Base-by-base conservation (phyloP, 305 asterid genomes). In the Fraxinus greggii region DNA sequence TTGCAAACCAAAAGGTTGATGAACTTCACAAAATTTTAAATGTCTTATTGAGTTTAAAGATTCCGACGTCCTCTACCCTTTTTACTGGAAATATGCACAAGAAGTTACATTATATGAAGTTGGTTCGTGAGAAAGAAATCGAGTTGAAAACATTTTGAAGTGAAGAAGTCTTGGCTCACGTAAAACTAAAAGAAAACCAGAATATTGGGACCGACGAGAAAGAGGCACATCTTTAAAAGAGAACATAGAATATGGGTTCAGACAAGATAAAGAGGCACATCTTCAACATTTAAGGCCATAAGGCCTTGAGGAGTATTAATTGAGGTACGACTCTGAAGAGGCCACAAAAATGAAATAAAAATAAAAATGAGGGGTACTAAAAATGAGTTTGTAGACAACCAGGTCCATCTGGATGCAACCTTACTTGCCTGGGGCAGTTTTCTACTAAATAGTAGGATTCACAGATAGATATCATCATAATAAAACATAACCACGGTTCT, bases 401-500 rank as follows among this genome's bases (percentile, higher is more conserved):
- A 67, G 76, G 36, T 32, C 59, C 54, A 21, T 65, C 32, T 29
- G 12, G 38, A 67, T 5, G 9, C 8, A 29, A 9, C 76, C 70
- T 35, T 13, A 76, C 77, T 63, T 54, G 19, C 9, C 61, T 32
- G 5, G 51, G 63, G 65, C 35, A 35, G 13, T 81, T 78, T 48
- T 63, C 59, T 7, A 21, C 13, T 32, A 76, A 32, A 24, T 19
- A 28, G 72, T 59, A 42, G 84, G 70, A 80, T 3, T 36, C 12
- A 21, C 4, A 56, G 26, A n/a, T 56, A 56, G 63, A 77, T 77
- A 26, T 36, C 36, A 19, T 80, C 70, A 21, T 45, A 54, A 73
- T 35, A 35, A 79, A 67, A 35, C 69, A 78, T 77, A 80, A 74
- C 65, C 38, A 67, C 31, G 7, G 67, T 65, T 65, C 65, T 48